Evolutionary conservation across 2,329 filamentous ascomycete genomes (phyloP).

Genomic region (Cladosporium halotolerans): DNA sequence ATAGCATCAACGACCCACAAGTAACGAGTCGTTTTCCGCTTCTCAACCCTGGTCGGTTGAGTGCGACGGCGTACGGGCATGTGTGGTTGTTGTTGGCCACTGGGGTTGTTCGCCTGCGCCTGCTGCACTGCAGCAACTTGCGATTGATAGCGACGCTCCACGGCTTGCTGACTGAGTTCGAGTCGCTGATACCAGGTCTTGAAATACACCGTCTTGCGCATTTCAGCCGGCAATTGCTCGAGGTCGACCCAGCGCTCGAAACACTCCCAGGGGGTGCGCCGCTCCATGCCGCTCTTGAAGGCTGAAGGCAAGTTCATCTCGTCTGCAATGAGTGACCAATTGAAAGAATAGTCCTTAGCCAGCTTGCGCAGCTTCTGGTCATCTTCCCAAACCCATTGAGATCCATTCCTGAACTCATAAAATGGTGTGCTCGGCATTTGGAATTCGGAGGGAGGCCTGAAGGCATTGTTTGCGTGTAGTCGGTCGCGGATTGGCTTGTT

Average conservation of each 20-base stretch:
- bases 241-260: constrained; percentile 94
- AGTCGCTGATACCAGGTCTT: constrained; percentile 62
- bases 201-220: constrained; percentile 95
- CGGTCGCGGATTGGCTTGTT: constrained; percentile 86
- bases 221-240: constrained; percentile 84
- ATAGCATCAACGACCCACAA: constrained; percentile 87
- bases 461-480: constrained; percentile 84
- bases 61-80: constrained; percentile 61
- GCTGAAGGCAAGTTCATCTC: constrained; percentile 67
- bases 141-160: constrained; percentile 52
- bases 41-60: constrained; percentile 76
- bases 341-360: constrained; percentile 91
- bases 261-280: constrained; percentile 95
- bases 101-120: constrained; percentile 40
- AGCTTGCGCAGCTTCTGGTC: constrained; percentile 81
- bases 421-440: constrained; percentile 85
- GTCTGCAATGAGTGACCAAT: constrained; percentile 90
- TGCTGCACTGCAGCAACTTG: constrained; percentile 49
- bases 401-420: constrained; percentile 79
- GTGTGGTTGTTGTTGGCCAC: constrained; percentile 42
- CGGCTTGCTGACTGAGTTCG: constrained; percentile 56
- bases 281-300: constrained; percentile 79
- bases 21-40: constrained; percentile 78
- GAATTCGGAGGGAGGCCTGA: constrained; percentile 85
- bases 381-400: constrained; percentile 85